Base-by-base conservation (phyloP, 176 grass and related monocot genomes). In the Triticum timopheevii region DNA sequence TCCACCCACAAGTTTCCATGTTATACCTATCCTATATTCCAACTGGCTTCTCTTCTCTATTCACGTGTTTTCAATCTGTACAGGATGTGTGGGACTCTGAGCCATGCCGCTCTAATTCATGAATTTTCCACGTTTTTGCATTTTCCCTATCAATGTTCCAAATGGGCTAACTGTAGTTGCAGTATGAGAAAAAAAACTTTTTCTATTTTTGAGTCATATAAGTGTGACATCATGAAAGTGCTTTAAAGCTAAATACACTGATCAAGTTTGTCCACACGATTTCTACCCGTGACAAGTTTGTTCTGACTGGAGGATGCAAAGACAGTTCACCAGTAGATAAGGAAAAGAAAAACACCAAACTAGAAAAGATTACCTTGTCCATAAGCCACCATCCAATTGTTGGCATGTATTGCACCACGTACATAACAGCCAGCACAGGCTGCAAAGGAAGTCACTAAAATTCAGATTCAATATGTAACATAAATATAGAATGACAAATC, bases 351-450 rank as follows among this genome's bases (percentile, higher is more conserved):
- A 31, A 7, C 22, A 36, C 36, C n/a, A 52, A 3, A 2, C 12
- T 33, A 71, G 56, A 78, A 88, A 36, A 50, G 54, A 85, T 84
- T 94, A 98, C 96, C 96, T 91, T 92, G 71, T 96, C 96, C 96
- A 98, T 93, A 20, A 98, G 80, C 97, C 93, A 98, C 76, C 78
- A 92, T 82, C 92, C 93, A 90, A 96, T 13, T 63, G 90, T 90
- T 82, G 97, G 97, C 83, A 85, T 92, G 85, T 98, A 98, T 73
- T 96, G 97, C 62, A 92, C 87, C 86, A 98, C 81, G 86, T 96
- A 98, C 94, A 98, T 98, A 78, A 94, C 97, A 47, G 91, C 69
- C 80, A 98, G 59, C 66, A 98, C 93, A 80, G 97, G 97, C 93
- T 98, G 87, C 85, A 96, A 80, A 22, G 19, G 50, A 40, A 86